Conservation (phyloP, 2,329 filamentous ascomycete genomes). For the Stemphylium vesicarium region DNA sequence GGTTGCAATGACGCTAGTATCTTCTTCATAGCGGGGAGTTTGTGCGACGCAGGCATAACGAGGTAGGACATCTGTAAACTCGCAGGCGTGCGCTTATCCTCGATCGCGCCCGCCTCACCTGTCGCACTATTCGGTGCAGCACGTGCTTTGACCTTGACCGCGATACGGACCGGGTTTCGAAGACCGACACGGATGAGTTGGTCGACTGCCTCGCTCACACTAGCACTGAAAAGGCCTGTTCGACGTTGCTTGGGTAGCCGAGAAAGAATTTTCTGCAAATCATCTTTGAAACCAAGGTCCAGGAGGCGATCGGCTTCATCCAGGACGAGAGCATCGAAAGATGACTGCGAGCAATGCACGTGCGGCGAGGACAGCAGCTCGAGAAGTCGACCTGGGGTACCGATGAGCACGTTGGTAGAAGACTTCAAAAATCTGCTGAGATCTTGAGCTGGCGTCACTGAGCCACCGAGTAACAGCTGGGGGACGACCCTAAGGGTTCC, state of each 20-base stretch:
- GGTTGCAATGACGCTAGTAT: constrained; percentile 74
- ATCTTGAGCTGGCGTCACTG: constrained; percentile 82
- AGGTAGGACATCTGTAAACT: constrained; percentile 92
- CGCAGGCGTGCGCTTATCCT: constrained; percentile 88
- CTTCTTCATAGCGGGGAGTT: constrained; percentile 74
- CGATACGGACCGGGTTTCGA: constrained; percentile 92
- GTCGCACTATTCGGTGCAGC: constrained; percentile 29
- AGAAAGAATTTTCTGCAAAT: constrained; percentile 83
- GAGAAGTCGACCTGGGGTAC: constrained; percentile 86
- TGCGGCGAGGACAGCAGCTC: constrained; percentile 86
- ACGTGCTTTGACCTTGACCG: constrained; percentile 79
- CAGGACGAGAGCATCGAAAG: constrained; percentile 89
- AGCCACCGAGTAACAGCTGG: constrained; percentile 80
- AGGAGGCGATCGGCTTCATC: constrained; percentile 94
- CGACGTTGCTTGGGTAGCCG: constrained; percentile 89
- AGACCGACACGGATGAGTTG: constrained; percentile 91
- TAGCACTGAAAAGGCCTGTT: constrained; percentile 93
- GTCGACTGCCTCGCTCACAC: constrained; percentile 92
- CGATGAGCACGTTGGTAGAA: constrained; percentile 87
- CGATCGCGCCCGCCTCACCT: constrained; percentile 66
- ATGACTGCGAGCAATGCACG: constrained; percentile 85
- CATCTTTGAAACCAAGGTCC: constrained; percentile 92
- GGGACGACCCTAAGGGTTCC: constrained; percentile 71
- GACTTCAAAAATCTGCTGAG: constrained; percentile 81
- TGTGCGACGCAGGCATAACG: constrained; percentile 75